These are phyloP conservation scores for Suillus weaverae DNA, from an alignment of 768 basidiomycete genomes.

Conservation along the genomic window DNA sequence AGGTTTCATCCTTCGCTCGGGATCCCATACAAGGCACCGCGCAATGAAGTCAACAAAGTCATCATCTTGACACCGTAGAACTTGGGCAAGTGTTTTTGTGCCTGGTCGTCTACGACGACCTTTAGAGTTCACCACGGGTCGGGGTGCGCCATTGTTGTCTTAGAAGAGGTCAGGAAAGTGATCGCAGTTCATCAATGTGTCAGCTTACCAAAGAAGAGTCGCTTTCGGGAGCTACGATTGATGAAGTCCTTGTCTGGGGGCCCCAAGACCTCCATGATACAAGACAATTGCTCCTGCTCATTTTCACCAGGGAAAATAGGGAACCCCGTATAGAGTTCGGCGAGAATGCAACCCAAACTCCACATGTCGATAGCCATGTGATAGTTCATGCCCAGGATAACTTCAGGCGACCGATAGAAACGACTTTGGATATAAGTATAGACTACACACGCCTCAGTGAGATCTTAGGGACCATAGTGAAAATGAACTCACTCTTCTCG, in stretches of 20 bases:
- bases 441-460: constrained; percentile 49
- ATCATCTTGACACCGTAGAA: constrained; percentile 90
- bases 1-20: constrained; percentile 92
- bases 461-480: neutral
- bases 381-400: constrained; percentile 98
- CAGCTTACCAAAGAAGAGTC: constrained; percentile 89
- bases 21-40: constrained; percentile 98
- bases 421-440: constrained; percentile 99
- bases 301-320: constrained; percentile 99
- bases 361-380: constrained; percentile 99
- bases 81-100: constrained; percentile 85
- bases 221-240: constrained; percentile 90
- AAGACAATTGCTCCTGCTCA: constrained; percentile 96
- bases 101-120: constrained; percentile 91
- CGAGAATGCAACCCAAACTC: constrained; percentile 97
- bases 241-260: constrained; percentile 94
- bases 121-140: constrained; percentile 94
- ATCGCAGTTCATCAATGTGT: constrained; percentile 6
- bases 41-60: constrained; percentile 96
- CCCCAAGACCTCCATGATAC: constrained; percentile 99
- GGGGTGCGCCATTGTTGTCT: constrained; percentile 93
- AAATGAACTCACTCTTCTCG: constrained; percentile 81
- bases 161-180: constrained; percentile 14
- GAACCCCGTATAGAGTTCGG: constrained; percentile 95
- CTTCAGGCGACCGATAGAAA: constrained; percentile 99